phyloP scores from a whole-genome alignment of 257 asterid species.

The Paraleonurus japonicus region DNA sequence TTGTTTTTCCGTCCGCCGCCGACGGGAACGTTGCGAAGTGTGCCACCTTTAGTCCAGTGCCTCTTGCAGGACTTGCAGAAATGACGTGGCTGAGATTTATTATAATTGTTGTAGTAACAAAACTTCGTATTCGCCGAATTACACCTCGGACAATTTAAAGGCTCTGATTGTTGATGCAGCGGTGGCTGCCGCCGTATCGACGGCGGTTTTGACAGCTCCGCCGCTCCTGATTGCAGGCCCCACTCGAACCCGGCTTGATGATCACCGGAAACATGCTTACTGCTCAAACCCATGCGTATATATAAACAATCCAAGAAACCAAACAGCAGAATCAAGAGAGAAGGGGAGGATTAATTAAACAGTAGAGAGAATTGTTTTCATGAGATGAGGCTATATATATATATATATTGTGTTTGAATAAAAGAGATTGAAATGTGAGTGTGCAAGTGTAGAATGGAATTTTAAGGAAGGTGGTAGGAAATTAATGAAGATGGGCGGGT shows the following conservation, averaged over 20 bases:
- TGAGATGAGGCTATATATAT: background rate
- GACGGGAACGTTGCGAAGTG: constrained; percentile 68
- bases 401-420: too few species aligned
- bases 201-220: constrained; percentile 38
- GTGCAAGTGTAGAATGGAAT: constrained; percentile 7
- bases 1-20: constrained; percentile 77
- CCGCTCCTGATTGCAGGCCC: constrained; percentile 29
- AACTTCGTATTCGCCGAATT: constrained; percentile 57
- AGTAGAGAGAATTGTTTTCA: background rate
- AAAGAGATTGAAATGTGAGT: background rate
- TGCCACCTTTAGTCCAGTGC: constrained; percentile 86
- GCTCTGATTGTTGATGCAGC: constrained; percentile 31
- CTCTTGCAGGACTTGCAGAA: constrained; percentile 74
- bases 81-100: constrained; percentile 73
- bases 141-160: constrained; percentile 70
- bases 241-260: constrained; percentile 31
- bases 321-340: background rate
- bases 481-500: constrained; percentile 14
- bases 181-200: constrained; percentile 27
- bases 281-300: constrained; percentile 40
- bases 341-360: too few species aligned
- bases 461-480: constrained; percentile 45
- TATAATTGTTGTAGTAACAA: constrained; percentile 80
- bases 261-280: constrained; percentile 32
- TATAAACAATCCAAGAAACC: background rate